Conservation (phyloP, 805 yeast species). For the Myxozyma melibiosi region DNA sequence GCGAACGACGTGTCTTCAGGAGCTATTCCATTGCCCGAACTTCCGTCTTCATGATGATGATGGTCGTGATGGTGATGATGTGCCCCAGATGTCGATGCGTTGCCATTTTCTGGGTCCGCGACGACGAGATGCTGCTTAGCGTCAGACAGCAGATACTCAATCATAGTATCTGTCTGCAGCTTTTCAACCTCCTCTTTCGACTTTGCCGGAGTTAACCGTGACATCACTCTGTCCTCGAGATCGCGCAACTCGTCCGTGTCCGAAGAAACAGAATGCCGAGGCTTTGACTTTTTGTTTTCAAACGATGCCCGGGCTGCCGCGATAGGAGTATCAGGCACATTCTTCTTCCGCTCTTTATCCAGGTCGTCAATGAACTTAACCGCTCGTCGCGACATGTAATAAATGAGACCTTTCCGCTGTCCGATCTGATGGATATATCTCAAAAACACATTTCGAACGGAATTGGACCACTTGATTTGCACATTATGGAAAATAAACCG, state of each 20-base stretch:
- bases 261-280: background rate
- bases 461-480: conserved; percentile 77
- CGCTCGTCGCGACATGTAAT: conserved; percentile 53
- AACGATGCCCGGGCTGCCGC: background rate
- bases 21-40: too few species aligned
- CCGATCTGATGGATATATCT: conserved; percentile 58
- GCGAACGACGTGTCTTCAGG: too few species aligned
- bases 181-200: conserved; percentile 6
- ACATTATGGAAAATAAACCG: conserved; percentile 72
- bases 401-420: conserved; percentile 48
- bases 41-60: too few species aligned
- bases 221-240: background rate
- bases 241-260: conserved; percentile 5
- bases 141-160: conserved; percentile 25
- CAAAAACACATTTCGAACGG: conserved; percentile 62
- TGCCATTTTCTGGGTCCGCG: too few species aligned
- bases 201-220: background rate
- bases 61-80: background rate
- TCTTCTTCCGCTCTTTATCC: conserved; percentile 43
- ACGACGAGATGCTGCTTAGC: conserved; percentile 24
- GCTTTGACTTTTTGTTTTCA: background rate
- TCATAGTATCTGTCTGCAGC: conserved; percentile 23
- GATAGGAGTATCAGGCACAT: background rate
- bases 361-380: conserved; percentile 55
- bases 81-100: background rate